These are phyloP conservation scores for Royoungia palumana DNA, from an alignment of 768 basidiomycete genomes.

Conservation along the genomic window DNA sequence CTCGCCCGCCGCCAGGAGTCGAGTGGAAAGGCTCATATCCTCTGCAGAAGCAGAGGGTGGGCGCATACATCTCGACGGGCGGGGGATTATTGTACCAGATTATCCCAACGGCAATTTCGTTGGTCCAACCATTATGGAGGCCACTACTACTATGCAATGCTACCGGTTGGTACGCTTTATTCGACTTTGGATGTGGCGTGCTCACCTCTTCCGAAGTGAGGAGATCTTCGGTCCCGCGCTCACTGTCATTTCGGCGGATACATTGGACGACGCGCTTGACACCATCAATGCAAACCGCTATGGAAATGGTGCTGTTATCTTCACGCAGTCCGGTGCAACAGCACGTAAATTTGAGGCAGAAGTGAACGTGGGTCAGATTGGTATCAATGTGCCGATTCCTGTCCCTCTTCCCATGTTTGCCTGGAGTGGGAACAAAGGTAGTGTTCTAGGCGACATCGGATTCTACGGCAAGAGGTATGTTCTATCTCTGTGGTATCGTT, in stretches of 20 bases:
- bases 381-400: conserved; percentile 89
- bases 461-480: conserved; percentile 86
- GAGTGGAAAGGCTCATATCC: conserved; percentile 71
- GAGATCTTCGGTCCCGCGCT: conserved; percentile 96
- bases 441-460: conserved; percentile 79
- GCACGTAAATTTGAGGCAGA: conserved; percentile 89
- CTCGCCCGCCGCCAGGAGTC: conserved; percentile 75
- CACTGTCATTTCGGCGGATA: conserved; percentile 71
- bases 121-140: conserved; percentile 88
- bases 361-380: conserved; percentile 89
- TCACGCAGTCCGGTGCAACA: conserved; percentile 94
- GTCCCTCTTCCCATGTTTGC: conserved; percentile 95
- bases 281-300: conserved; percentile 90
- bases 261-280: conserved; percentile 84
- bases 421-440: conserved; percentile 94
- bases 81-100: conserved; percentile 58
- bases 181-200: not conserved
- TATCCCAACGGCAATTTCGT: conserved; percentile 93
- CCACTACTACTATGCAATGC: conserved; percentile 76
- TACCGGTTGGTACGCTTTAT: conserved; percentile 62
- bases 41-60: conserved; percentile 81
- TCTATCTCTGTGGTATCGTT: not conserved
- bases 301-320: conserved; percentile 93
- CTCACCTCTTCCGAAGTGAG: conserved; percentile 47
- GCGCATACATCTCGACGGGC: conserved; percentile 82